Evolutionary conservation across 192 early-diverging fungal species (phyloP).

Genomic region (Gigaspora rosea): DNA sequence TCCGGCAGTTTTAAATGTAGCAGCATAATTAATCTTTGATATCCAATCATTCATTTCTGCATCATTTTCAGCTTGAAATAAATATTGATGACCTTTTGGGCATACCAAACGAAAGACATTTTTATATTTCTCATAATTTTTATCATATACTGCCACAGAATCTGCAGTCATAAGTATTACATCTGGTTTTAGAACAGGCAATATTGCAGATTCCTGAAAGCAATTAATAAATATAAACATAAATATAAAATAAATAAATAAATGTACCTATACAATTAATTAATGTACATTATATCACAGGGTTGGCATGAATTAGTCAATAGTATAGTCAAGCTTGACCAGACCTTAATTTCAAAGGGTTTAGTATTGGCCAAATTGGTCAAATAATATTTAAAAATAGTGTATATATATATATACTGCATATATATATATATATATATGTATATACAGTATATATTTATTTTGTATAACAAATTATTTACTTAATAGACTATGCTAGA

Average conservation of each 20-base stretch:
- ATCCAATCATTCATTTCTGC: constrained; percentile 81
- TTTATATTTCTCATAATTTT: constrained; percentile 71
- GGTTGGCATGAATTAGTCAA: no score
- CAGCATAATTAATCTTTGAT: constrained; percentile 76
- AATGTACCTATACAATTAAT: neutral
- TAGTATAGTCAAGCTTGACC: no score
- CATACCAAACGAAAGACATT: constrained; percentile 74
- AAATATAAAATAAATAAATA: neutral
- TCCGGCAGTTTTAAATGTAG: constrained; percentile 67
- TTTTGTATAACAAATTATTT: no score
- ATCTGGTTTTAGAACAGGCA: constrained; percentile 32
- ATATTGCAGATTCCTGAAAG: constrained; percentile 12
- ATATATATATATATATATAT: no score
- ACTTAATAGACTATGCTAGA: no score
- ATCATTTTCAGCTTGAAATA: constrained; percentile 68
- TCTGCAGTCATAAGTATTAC: constrained; percentile 48
- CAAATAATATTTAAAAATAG: no score
- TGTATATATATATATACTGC: no score
- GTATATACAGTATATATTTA: no score
- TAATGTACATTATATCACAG: no score
- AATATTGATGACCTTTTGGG: constrained; percentile 69
- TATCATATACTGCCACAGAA: constrained; percentile 70
- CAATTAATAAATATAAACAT: neutral
- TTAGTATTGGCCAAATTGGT: no score
- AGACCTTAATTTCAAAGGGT: no score